These are phyloP conservation scores for Acrasis kona DNA, from an alignment of 78 protist genomes.

Conservation along the genomic window DNA sequence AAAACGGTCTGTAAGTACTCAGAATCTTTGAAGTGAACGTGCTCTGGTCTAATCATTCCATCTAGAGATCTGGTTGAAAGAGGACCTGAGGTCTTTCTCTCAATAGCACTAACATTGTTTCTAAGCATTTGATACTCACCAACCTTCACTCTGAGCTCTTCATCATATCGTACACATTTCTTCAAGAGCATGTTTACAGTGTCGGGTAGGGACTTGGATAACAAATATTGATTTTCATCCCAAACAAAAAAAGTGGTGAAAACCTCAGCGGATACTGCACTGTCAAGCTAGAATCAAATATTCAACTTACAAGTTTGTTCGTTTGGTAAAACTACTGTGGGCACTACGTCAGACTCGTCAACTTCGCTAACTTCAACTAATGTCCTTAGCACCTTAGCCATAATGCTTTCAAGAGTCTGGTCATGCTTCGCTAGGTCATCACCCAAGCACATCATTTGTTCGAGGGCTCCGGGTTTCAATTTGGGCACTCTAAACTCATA, in stretches of 20 bases:
- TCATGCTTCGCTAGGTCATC: not conserved
- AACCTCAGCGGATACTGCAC: too few relatives aligned
- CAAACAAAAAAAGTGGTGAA: too few relatives aligned
- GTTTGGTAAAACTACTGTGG: too few relatives aligned
- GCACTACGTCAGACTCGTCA: not conserved
- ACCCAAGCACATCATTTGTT: not conserved
- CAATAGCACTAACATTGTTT: not conserved
- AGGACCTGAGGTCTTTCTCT: not conserved
- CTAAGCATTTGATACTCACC: not conserved
- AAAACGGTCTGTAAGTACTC: not conserved
- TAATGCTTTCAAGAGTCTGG: not conserved
- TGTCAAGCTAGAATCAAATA: too few relatives aligned
- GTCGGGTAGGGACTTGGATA: not conserved
- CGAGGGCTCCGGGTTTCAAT: not conserved
- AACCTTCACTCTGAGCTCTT: not conserved
- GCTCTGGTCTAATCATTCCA: not conserved
- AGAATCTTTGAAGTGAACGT: not conserved
- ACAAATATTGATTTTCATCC: not conserved
- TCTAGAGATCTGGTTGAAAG: not conserved
- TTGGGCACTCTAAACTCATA: not conserved
- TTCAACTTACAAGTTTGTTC: too few relatives aligned
- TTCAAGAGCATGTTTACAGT: not conserved
- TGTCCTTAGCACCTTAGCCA: not conserved
- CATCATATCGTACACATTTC: not conserved
- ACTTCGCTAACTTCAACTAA: not conserved